Conservation (phyloP, 345 rosid genomes). For the Eucalyptus polybractea region DNA sequence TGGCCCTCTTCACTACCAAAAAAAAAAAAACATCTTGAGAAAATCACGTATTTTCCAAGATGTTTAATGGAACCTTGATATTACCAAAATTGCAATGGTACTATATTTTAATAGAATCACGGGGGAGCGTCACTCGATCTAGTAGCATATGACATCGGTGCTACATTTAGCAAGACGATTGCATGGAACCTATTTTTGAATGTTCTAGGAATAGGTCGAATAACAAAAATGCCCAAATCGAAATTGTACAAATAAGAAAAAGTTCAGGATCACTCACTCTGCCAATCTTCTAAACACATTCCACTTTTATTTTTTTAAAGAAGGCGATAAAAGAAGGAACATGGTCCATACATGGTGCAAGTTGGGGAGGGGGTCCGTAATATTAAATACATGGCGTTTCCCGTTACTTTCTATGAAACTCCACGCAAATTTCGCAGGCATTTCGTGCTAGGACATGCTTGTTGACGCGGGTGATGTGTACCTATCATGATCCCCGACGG, state of each 20-base stretch:
- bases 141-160: neutral
- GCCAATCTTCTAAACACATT: neutral
- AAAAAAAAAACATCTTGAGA: neutral
- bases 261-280: neutral
- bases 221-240: neutral
- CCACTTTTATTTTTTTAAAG: neutral
- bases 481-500: neutral
- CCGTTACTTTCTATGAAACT: neutral
- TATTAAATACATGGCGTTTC: neutral
- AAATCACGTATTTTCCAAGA: neutral
- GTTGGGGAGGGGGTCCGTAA: neutral
- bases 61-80: neutral
- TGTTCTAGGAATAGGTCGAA: neutral
- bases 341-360: neutral
- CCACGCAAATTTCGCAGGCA: neutral
- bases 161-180: neutral
- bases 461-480: neutral
- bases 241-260: neutral
- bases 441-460: neutral
- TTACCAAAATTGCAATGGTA: neutral
- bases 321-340: neutral
- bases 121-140: rapidly evolving
- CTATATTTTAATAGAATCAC: neutral
- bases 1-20: neutral
- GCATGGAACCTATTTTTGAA: neutral